phyloP scores from a whole-genome alignment of 306 rosid species.

The Calophaca sinica region DNA sequence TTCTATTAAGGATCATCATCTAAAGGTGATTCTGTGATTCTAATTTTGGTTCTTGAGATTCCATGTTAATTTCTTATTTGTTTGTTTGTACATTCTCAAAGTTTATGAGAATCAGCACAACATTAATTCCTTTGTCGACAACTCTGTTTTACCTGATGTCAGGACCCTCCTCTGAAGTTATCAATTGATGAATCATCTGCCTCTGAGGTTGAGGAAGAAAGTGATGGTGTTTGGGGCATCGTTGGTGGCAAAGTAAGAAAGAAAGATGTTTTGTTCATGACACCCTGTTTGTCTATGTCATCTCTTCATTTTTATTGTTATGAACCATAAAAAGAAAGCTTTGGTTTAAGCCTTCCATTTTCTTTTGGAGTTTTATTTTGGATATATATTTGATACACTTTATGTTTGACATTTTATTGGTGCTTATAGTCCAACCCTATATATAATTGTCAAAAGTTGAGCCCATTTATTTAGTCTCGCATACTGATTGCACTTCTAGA shows the following conservation, averaged over 20 bases:
- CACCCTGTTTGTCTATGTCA: conserved; percentile 31
- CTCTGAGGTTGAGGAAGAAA: conserved; percentile 80
- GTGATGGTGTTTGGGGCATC: conserved; percentile 87
- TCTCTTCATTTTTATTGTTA: conserved; percentile 22
- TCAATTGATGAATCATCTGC: conserved; percentile 79
- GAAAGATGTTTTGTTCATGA: conserved; percentile 43
- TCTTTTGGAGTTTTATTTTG: conserved; percentile 33
- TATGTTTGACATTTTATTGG: conserved; percentile 15
- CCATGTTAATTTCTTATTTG: conserved; percentile 6
- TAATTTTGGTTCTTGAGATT: conserved; percentile 39
- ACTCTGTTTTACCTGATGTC: conserved; percentile 47
- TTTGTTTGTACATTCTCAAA: conserved; percentile 21
- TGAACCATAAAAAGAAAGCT: conserved; percentile 30
- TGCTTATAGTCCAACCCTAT: conserved; percentile 24
- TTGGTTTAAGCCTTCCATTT: conserved; percentile 14
- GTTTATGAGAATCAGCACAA: conserved; percentile 26
- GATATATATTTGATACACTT: conserved; percentile 12
- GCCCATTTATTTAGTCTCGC: conserved; percentile 1
- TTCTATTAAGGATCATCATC: conserved; percentile 57
- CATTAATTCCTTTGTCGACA: conserved; percentile 33
- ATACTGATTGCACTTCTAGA: not conserved
- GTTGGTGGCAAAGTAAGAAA: conserved; percentile 93
- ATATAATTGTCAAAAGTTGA: conserved; percentile 15
- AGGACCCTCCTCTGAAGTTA: conserved; percentile 86
- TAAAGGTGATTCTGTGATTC: conserved; percentile 58